These are phyloP conservation scores for Cercospora citrullina DNA, from an alignment of 2,329 filamentous ascomycete genomes.

Conservation along the genomic window DNA sequence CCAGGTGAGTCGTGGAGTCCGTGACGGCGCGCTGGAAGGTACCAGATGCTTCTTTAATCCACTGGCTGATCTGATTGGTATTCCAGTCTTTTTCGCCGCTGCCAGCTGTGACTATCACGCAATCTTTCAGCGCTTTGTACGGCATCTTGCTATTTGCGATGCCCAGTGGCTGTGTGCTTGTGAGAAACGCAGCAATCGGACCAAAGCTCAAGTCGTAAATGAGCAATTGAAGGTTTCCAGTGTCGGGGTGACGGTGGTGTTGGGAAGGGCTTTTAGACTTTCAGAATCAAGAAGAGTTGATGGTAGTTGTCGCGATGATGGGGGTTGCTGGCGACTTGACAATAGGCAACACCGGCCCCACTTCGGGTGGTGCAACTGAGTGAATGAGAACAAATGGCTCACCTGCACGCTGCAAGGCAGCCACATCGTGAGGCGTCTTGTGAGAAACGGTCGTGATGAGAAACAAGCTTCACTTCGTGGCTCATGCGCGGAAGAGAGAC, in stretches of 20 bases:
- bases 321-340: background rate
- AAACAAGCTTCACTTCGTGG: background rate
- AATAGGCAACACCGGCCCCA: background rate
- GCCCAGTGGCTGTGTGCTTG: background rate
- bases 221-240: background rate
- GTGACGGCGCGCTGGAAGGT: conserved; percentile 54
- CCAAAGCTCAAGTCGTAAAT: background rate
- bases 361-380: background rate
- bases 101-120: conserved; percentile 23
- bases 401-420: background rate
- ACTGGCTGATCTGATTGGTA: conserved; percentile 53
- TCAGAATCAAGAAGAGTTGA: background rate
- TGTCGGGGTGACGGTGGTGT: background rate
- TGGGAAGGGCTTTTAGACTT: background rate
- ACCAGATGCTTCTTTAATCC: conserved; percentile 66
- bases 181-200: background rate
- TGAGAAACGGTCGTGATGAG: background rate
- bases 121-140: conserved; percentile 22
- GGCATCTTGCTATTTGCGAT: conserved; percentile 18
- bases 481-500: background rate
- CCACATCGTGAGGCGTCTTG: background rate
- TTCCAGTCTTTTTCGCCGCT: conserved; percentile 24
- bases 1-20: conserved; percentile 66
- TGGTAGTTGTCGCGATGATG: background rate
- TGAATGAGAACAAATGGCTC: background rate